Conservation (phyloP, 352 stramenopile genomes). For the Pythium plurisporium region DNA sequence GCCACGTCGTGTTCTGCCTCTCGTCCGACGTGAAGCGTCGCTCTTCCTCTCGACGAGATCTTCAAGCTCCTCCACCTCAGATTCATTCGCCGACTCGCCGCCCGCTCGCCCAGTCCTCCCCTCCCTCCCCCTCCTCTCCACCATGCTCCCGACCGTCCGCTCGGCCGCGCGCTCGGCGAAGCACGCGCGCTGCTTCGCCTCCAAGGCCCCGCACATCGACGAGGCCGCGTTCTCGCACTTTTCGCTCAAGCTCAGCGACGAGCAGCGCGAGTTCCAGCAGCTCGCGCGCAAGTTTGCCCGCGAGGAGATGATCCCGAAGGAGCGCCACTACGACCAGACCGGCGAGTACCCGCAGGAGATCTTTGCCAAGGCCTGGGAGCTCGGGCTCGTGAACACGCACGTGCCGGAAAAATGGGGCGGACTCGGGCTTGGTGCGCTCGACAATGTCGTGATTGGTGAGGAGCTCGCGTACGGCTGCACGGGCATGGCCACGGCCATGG, state of each 20-base stretch:
- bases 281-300: slow-evolving; percentile 85
- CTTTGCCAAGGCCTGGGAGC: slow-evolving; percentile 87
- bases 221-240: slow-evolving; percentile 48
- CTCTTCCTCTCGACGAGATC: neutral
- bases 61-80: slow-evolving; percentile 3
- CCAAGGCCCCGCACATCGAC: slow-evolving; percentile 37
- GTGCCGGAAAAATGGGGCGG: slow-evolving; percentile 83
- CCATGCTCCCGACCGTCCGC: slow-evolving; percentile 14
- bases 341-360: slow-evolving; percentile 87
- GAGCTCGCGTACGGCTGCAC: slow-evolving; percentile 90
- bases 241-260: slow-evolving; percentile 81
- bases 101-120: neutral
- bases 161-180: slow-evolving; percentile 4
- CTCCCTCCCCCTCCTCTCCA: neutral
- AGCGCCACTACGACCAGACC: slow-evolving; percentile 76
- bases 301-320: slow-evolving; percentile 89
- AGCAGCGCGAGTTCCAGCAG: slow-evolving; percentile 85
- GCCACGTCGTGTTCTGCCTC: slow-evolving; percentile 17
- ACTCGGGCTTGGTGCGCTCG: slow-evolving; percentile 69
- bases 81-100: slow-evolving; percentile 11
- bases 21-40: slow-evolving; percentile 16
- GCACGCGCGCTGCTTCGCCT: slow-evolving; percentile 36
- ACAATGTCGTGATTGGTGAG: slow-evolving; percentile 85
- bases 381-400: slow-evolving; percentile 87
- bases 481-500: slow-evolving; percentile 89